These are phyloP conservation scores for Amanita thiersii DNA, from an alignment of 768 basidiomycete genomes.

Conservation along the genomic window DNA sequence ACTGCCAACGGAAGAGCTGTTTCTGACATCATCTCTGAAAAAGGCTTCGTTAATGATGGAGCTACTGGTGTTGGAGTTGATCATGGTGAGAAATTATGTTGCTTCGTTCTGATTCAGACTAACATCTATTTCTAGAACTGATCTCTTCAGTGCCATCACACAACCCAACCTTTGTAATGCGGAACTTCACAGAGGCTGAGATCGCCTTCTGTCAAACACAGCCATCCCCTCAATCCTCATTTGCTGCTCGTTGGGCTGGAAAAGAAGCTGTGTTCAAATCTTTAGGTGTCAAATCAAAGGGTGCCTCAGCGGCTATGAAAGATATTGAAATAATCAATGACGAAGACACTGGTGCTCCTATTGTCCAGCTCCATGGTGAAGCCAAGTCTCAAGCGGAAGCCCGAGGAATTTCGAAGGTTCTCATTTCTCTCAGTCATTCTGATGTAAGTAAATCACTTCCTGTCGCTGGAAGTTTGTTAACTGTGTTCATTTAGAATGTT, in stretches of 20 bases:
- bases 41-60: conserved; percentile 26
- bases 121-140: conserved; percentile 49
- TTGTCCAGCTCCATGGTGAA: conserved; percentile 70
- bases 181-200: conserved; percentile 92
- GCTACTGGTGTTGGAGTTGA: conserved; percentile 79
- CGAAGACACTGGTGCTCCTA: conserved; percentile 62
- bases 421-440: conserved; percentile 89
- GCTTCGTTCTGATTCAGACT: conserved; percentile 6
- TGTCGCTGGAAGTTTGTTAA: conserved; percentile 10
- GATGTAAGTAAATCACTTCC: conserved; percentile 47
- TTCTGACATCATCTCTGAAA: conserved; percentile 39
- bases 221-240: conserved; percentile 80
- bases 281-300: conserved; percentile 81
- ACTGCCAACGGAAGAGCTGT: conserved; percentile 61
- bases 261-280: conserved; percentile 99
- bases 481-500: conserved; percentile 44
- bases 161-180: conserved; percentile 78
- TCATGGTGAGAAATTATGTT: conserved; percentile 52
- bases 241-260: conserved; percentile 94
- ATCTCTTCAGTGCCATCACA: conserved; percentile 88
- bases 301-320: conserved; percentile 91
- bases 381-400: conserved; percentile 64
- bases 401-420: conserved; percentile 66
- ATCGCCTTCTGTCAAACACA: conserved; percentile 81
- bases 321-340: conserved; percentile 93